Percentiles rank a stretch among this genome's conserved stretches.
Evolutionary conservation across 2,329 filamentous ascomycete species (phyloP).

Genomic region (Fusarium equiseti): DNA sequence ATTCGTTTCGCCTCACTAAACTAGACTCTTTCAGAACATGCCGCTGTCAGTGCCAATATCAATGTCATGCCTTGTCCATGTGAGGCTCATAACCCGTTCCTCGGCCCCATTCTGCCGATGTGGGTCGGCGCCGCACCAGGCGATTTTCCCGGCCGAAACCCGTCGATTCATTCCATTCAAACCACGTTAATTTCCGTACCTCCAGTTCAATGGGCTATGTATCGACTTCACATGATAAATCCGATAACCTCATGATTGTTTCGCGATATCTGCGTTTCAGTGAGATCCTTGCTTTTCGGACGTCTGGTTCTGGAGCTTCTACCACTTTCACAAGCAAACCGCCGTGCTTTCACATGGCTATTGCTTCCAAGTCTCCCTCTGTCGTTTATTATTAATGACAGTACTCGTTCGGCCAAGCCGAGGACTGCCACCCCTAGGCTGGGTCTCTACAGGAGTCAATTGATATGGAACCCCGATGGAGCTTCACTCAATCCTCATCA

Average conservation of each 20-base stretch:
- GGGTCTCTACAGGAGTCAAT: constrained; percentile 14
- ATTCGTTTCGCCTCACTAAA: constrained; percentile 16
- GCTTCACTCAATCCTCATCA: not conserved
- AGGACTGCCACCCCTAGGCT: constrained; percentile 23
- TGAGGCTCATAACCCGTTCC: constrained; percentile 21
- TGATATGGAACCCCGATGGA: constrained; percentile 9
- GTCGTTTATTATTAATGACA: not conserved
- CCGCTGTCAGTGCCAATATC: not conserved
- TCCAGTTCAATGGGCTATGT: not conserved
- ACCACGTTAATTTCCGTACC: constrained; percentile 4
- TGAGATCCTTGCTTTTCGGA: not conserved
- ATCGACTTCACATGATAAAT: constrained; percentile 5
- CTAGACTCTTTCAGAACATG: constrained; percentile 24
- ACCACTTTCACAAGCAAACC: constrained; percentile 5
- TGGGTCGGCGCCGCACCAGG: constrained; percentile 8
- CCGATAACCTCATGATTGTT: not conserved
- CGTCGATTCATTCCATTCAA: not conserved
- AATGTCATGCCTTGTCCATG: not conserved
- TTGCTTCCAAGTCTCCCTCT: not conserved
- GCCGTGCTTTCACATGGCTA: constrained; percentile 3
- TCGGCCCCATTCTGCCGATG: constrained; percentile 25
- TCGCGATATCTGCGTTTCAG: not conserved
- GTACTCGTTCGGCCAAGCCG: constrained; percentile 24
- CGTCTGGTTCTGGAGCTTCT: not conserved
- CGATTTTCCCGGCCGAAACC: not conserved